Evolutionary conservation across 257 asterid genomes (phyloP).

Genomic region (Primulina huaijiensis): DNA sequence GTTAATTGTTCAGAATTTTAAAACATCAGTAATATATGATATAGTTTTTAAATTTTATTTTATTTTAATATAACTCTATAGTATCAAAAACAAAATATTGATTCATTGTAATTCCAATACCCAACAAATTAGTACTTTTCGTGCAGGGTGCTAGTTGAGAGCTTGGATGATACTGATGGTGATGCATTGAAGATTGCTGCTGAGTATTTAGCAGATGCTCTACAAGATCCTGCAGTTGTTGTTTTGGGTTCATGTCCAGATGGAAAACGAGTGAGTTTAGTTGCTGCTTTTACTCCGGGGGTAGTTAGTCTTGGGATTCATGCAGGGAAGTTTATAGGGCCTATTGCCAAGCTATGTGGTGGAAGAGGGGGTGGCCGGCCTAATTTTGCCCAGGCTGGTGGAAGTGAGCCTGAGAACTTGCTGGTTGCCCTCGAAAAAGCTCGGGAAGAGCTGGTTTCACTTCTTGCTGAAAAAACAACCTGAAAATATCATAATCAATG

Average conservation of each 20-base stretch:
- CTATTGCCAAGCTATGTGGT: conserved; percentile 80
- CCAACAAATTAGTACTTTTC: not conserved
- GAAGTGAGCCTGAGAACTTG: conserved; percentile 79
- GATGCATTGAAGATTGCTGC: conserved; percentile 86
- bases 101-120: not conserved
- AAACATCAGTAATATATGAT: too few relatives aligned
- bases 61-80: too few relatives aligned
- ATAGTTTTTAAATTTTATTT: too few relatives aligned
- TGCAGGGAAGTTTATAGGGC: conserved; percentile 86
- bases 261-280: conserved; percentile 68
- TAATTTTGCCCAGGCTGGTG: conserved; percentile 93
- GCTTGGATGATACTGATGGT: conserved; percentile 77
- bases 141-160: conserved; percentile 70
- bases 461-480: conserved; percentile 41
- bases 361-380: conserved; percentile 97
- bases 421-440: conserved; percentile 70
- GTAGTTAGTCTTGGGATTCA: conserved; percentile 71
- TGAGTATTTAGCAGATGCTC: conserved; percentile 52
- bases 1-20: too few relatives aligned
- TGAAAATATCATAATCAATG: conserved; percentile 22
- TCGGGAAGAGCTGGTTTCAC: conserved; percentile 54
- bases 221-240: conserved; percentile 86
- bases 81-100: too few relatives aligned
- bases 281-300: conserved; percentile 79
- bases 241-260: conserved; percentile 81